Conservation (phyloP, 148 eudicot genomes). For the Euryodendron excelsum region DNA sequence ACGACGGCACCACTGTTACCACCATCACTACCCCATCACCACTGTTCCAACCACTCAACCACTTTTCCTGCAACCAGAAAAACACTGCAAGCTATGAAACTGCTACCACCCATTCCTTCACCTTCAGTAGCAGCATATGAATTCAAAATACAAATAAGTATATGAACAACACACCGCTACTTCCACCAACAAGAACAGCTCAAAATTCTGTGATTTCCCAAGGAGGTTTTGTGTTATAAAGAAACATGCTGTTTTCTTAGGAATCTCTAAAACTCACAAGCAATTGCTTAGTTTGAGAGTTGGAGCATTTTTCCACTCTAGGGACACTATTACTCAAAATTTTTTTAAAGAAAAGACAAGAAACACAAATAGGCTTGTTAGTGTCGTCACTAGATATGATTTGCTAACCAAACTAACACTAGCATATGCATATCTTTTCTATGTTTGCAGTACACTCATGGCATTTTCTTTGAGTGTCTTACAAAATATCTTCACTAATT, state of each 20-base stretch:
- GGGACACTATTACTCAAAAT: no score
- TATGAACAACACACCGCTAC: neutral
- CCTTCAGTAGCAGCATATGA: neutral
- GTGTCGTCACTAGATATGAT: neutral
- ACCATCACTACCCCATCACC: neutral
- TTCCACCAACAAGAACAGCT: neutral
- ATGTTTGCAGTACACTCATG: neutral
- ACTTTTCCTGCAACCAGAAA: neutral
- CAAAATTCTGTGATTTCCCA: neutral
- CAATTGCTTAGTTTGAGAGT: neutral
- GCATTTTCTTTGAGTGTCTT: neutral
- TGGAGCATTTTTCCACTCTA: no score
- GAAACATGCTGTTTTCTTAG: neutral
- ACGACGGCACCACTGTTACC: neutral
- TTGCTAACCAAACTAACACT: neutral
- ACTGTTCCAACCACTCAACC: neutral
- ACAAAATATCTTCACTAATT: neutral
- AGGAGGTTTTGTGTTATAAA: neutral
- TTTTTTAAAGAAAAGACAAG: neutral
- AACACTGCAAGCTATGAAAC: neutral
- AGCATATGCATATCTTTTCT: neutral
- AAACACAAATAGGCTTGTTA: neutral
- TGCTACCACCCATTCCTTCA: neutral
- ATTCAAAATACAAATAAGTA: neutral
- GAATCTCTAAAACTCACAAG: neutral